A percentile compares a stretch with the other conserved stretches of the same genome.
Conservation (phyloP, 192 early-diverging fungal species). For the Coemansia sp. region DNA sequence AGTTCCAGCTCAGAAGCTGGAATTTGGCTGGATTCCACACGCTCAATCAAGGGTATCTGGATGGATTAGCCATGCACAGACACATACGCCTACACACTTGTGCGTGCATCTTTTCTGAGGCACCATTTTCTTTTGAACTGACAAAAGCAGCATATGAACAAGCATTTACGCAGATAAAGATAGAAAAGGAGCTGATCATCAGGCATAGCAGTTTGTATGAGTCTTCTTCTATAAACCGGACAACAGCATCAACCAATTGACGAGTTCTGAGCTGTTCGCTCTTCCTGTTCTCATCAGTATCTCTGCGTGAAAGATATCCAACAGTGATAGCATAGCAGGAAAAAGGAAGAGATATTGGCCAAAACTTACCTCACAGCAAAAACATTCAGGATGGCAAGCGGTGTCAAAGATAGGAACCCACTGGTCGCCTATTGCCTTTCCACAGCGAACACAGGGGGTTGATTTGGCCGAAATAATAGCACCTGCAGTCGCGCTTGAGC, state of each 20-base stretch:
- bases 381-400: conserved; percentile 93
- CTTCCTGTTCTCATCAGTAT: too few species aligned
- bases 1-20: too few species aligned
- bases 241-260: too few species aligned
- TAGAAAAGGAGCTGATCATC: neutral
- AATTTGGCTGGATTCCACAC: neutral
- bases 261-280: too few species aligned
- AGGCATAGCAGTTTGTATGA: too few species aligned
- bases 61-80: conserved; percentile 3
- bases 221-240: too few species aligned
- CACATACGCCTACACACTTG: neutral
- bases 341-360: too few species aligned
- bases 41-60: neutral
- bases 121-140: neutral
- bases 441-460: conserved; percentile 67
- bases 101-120: conserved; percentile 7
- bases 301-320: neutral
- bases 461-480: conserved; percentile 32
- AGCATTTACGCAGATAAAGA: conserved; percentile 1
- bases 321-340: neutral
- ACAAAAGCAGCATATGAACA: neutral
- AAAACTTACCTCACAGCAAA: conserved; percentile 84
- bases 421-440: conserved; percentile 74
- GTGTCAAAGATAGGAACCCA: conserved; percentile 85
- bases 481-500: conserved; percentile 3